A percentile compares a stretch with the other conserved stretches of the same genome.
Evolutionary conservation across 495 filamentous ascomycete species (phyloP).

Genomic region (Aspergillus ostianus): DNA sequence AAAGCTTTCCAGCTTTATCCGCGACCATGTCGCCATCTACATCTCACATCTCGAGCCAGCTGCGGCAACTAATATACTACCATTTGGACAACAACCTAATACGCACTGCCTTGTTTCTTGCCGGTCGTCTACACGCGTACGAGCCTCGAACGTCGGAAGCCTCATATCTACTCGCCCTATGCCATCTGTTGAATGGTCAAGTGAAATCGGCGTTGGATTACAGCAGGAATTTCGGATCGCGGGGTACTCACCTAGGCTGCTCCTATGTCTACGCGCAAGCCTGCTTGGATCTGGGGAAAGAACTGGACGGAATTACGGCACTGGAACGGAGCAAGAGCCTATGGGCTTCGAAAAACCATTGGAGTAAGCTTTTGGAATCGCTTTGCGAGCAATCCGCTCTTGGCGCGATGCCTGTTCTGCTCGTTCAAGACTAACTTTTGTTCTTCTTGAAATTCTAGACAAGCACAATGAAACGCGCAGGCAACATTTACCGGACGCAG

Average conservation of each 20-base stretch:
- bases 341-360: constrained; percentile 70
- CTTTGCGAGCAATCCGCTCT: neutral
- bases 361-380: constrained; percentile 52
- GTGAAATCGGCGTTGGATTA: constrained; percentile 71
- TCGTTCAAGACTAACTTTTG: constrained; percentile 7
- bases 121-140: constrained; percentile 78
- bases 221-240: constrained; percentile 59
- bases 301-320: constrained; percentile 74
- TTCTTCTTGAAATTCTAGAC: constrained; percentile 40
- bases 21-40: constrained; percentile 67
- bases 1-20: constrained; percentile 7
- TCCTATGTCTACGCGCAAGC: constrained; percentile 89
- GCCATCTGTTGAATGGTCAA: constrained; percentile 78
- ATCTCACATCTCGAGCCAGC: constrained; percentile 66
- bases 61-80: constrained; percentile 85
- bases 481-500: constrained; percentile 74
- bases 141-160: constrained; percentile 78
- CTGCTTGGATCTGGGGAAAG: constrained; percentile 73
- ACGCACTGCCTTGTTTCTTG: constrained; percentile 87
- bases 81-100: constrained; percentile 87
- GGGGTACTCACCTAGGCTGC: constrained; percentile 78
- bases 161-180: constrained; percentile 77
- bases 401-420: neutral
- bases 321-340: constrained; percentile 69
- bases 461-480: constrained; percentile 65